Conservation (phyloP, 176 grass and related monocot species). For the Triticum timopheevii region DNA sequence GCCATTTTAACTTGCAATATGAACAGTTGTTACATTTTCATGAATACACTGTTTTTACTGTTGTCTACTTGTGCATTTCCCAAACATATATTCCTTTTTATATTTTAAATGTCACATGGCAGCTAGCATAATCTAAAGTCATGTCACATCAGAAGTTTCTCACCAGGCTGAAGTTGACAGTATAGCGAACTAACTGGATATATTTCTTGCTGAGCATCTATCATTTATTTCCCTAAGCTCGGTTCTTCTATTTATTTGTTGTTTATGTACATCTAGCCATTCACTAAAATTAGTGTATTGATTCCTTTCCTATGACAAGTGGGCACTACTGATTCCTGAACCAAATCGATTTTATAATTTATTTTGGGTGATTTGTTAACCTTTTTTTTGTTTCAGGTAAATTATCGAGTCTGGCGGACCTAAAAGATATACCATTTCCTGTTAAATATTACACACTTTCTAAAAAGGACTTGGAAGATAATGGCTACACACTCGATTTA, state of each 20-base stretch:
- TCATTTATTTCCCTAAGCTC: constrained; percentile 10
- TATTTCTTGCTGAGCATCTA: not conserved
- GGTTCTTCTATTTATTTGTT: constrained; percentile 24
- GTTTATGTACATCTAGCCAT: not conserved
- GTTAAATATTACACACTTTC: constrained; percentile 85
- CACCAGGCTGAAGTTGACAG: not conserved
- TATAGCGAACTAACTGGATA: not conserved
- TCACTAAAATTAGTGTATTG: not conserved
- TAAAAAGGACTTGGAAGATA: constrained; percentile 72
- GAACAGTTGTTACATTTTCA: not conserved
- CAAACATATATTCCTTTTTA: not conserved
- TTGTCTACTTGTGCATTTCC: constrained; percentile 5
- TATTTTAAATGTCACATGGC: not conserved
- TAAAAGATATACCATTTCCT: constrained; percentile 76
- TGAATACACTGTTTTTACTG: not conserved
- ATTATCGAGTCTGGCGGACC: constrained; percentile 53
- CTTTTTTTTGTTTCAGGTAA: constrained; percentile 44
- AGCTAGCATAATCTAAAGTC: constrained; percentile 4
- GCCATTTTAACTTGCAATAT: not conserved
- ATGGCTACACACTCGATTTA: constrained; percentile 68
- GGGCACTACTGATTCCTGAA: not conserved
- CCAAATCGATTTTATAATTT: not conserved
- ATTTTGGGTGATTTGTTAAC: not conserved
- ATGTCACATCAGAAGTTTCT: not conserved
- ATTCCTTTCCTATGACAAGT: not conserved